Evolutionary conservation across 257 asterid species (phyloP).

Genomic region (Solanum appendiculatum): DNA sequence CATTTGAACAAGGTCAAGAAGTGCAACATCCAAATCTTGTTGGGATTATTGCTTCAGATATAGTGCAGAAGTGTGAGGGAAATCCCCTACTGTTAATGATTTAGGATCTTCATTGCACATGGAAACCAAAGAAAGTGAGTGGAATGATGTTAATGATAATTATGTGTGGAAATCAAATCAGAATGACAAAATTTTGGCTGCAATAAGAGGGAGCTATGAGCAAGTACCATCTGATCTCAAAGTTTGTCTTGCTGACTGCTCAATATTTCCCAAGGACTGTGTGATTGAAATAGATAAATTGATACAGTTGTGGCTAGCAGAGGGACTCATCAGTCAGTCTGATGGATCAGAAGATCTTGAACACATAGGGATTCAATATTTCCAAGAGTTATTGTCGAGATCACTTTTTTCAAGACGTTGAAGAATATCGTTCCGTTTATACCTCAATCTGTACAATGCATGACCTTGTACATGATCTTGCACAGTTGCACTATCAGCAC

Average conservation of each 20-base stretch:
- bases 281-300: not conserved
- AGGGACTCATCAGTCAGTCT: not conserved
- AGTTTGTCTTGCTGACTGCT: not conserved
- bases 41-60: not conserved
- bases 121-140: not conserved
- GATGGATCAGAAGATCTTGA: not conserved
- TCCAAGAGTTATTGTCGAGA: not conserved
- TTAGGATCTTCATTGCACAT: not conserved
- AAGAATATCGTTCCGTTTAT: not conserved
- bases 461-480: conserved; percentile 1
- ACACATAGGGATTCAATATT: not conserved
- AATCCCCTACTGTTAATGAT: not conserved
- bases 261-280: not conserved
- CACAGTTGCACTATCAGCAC: not conserved
- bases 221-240: not conserved
- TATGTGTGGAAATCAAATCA: not conserved
- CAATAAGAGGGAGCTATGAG: not conserved
- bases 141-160: not conserved
- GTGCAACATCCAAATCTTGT: not conserved
- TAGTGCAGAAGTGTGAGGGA: not conserved
- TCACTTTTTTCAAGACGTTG: not conserved
- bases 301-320: not conserved
- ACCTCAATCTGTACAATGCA: not conserved
- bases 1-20: not conserved
- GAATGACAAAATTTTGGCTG: not conserved